Percentiles rank a stretch among this genome's conserved stretches.
These are phyloP conservation scores for Candida sanyaensis DNA, from an alignment of 1,139 yeast species.

Conservation along the genomic window DNA sequence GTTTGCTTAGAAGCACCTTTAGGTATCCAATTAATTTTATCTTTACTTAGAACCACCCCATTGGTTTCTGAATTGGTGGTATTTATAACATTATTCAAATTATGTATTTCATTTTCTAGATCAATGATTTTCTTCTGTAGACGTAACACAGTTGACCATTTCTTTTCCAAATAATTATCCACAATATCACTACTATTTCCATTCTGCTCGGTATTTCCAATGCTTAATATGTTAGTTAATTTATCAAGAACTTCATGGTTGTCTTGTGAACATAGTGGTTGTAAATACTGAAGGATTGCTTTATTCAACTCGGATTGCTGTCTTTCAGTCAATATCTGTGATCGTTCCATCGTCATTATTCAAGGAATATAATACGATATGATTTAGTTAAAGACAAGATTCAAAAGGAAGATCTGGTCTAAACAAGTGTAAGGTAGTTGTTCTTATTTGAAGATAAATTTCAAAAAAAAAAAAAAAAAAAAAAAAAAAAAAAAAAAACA, in stretches of 20 bases:
- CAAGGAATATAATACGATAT: not conserved
- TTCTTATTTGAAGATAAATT: not conserved
- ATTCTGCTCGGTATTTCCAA: not conserved
- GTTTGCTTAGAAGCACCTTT: constrained; percentile 43
- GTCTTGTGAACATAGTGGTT: constrained; percentile 26
- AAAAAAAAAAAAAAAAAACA: not conserved
- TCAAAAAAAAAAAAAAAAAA: not conserved
- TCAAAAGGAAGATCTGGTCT: not conserved
- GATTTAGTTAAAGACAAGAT: not conserved
- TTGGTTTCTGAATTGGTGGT: constrained; percentile 5
- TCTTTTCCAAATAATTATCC: constrained; percentile 67
- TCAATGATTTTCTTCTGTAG: constrained; percentile 76
- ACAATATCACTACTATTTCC: constrained; percentile 22
- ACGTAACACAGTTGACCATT: constrained; percentile 86
- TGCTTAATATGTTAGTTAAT: constrained; percentile 16
- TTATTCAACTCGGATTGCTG: constrained; percentile 57
- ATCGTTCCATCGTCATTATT: constrained; percentile 7
- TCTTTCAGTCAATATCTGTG: constrained; percentile 43
- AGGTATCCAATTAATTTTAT: constrained; percentile 72
- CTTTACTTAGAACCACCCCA: constrained; percentile 18
- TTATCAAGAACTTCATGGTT: constrained; percentile 12
- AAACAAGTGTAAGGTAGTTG: not conserved
- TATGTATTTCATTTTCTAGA: constrained; percentile 43
- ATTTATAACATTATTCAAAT: constrained; percentile 35
- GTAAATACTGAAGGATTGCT: constrained; percentile 57